A percentile compares a stretch with the other conserved stretches of the same genome.
Evolutionary conservation across 768 basidiomycete genomes (phyloP).

Genomic region (Termitomyces sp.): DNA sequence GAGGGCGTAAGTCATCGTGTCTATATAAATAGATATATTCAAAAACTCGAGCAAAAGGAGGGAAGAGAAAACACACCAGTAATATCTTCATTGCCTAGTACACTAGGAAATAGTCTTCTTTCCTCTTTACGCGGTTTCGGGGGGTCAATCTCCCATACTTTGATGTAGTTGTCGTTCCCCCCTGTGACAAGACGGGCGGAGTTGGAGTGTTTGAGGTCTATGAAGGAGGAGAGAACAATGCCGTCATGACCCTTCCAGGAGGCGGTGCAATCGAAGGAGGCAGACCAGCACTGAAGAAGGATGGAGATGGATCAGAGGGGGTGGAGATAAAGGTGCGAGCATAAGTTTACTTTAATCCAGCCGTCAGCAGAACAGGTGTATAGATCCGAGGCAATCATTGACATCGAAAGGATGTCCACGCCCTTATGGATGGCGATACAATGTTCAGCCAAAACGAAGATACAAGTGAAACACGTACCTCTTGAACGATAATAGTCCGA

Average conservation of each 20-base stretch:
- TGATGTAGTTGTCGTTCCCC: constrained; percentile 82
- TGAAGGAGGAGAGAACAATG: constrained; percentile 77
- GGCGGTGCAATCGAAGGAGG: constrained; percentile 80
- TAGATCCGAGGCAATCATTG: constrained; percentile 61
- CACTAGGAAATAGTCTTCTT: not conserved
- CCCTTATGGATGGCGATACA: constrained; percentile 34
- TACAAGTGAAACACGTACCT: constrained; percentile 40
- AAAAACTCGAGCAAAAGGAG: not conserved
- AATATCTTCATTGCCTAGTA: not conserved
- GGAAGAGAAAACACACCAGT: constrained; percentile 5
- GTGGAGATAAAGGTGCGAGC: not conserved
- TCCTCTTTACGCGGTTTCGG: constrained; percentile 22
- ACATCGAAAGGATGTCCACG: constrained; percentile 79
- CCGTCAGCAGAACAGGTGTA: constrained; percentile 68
- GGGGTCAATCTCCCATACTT: constrained; percentile 63
- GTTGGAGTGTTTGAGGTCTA: constrained; percentile 35
- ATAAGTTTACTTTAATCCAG: constrained; percentile 54
- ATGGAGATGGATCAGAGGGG: not conserved
- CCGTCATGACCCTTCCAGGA: constrained; percentile 81
- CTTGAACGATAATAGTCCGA: constrained; percentile 81
- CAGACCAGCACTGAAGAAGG: constrained; percentile 64
- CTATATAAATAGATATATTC: constrained; percentile 25
- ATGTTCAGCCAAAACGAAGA: not conserved
- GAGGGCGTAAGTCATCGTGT: constrained; percentile 75
- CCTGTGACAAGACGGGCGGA: constrained; percentile 63